phyloP scores from a whole-genome alignment of 768 basidiomycete genomes.

The Rubroboletus satanas region DNA sequence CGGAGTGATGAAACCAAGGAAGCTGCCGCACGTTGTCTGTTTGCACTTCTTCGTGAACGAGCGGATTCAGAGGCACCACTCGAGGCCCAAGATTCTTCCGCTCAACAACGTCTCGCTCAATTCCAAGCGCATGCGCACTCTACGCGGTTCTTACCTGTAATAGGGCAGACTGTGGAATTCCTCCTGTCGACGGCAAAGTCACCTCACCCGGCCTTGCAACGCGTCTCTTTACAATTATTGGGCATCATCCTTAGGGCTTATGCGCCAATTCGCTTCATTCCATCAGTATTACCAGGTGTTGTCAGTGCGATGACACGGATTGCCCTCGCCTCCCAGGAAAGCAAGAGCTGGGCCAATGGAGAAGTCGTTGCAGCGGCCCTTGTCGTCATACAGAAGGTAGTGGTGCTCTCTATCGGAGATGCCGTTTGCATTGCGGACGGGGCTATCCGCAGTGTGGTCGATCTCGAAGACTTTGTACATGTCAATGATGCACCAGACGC shows the following conservation, averaged over 20 bases:
- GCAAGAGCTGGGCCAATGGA: conserved; percentile 70
- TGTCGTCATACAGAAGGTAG: conserved; percentile 48
- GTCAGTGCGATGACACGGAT: conserved; percentile 75
- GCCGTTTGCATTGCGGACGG: conserved; percentile 62
- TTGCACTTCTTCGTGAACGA: conserved; percentile 57
- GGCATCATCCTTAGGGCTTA: conserved; percentile 47
- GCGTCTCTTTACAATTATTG: conserved; percentile 56
- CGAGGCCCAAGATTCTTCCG: conserved; percentile 13
- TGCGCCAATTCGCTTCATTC: conserved; percentile 48
- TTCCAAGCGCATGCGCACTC: conserved; percentile 40
- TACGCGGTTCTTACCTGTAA: conserved; percentile 60
- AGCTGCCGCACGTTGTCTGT: conserved; percentile 67
- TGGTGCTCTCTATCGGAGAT: conserved; percentile 63
- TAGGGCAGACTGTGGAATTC: conserved; percentile 79
- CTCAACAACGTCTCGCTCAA: conserved; percentile 35
- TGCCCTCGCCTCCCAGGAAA: conserved; percentile 49
- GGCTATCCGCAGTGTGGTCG: conserved; percentile 47
- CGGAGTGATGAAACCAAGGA: conserved; percentile 81
- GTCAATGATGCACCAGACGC: conserved; percentile 18
- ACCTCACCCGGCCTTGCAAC: conserved; percentile 57
- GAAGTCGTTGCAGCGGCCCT: conserved; percentile 60
- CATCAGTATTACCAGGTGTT: conserved; percentile 81
- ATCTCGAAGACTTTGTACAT: conserved; percentile 61
- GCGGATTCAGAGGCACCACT: conserved; percentile 39
- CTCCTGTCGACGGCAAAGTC: conserved; percentile 61